Conservation (phyloP, 345 rosid genomes). For the Citrus glauca region DNA sequence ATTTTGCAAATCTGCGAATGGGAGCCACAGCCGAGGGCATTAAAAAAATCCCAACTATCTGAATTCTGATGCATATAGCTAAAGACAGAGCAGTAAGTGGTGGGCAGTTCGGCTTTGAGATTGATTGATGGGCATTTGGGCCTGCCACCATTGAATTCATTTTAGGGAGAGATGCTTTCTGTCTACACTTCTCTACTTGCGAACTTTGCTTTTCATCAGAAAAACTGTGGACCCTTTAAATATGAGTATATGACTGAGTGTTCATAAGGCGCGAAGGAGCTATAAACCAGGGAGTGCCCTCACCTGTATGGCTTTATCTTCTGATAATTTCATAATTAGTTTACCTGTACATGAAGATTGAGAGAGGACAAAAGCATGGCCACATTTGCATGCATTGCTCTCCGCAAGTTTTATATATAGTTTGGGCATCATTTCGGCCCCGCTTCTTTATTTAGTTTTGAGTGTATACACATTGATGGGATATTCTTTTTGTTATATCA, state of each 20-base stretch:
- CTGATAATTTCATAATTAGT: background rate
- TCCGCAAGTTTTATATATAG: constrained; percentile 3
- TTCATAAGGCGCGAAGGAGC: background rate
- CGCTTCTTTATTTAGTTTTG: background rate
- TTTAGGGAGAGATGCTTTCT: constrained; percentile 11
- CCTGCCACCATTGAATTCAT: constrained; percentile 2
- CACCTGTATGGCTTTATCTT: background rate
- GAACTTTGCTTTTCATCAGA: background rate
- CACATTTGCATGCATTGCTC: constrained; percentile 17
- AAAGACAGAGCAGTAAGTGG: constrained; percentile 5
- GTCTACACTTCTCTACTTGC: background rate
- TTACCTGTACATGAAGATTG: background rate
- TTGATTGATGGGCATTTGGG: constrained; percentile 25
- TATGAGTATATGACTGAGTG: background rate
- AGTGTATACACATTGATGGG: background rate
- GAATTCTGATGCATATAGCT: background rate
- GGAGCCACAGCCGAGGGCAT: constrained; percentile 19
- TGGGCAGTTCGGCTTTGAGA: background rate
- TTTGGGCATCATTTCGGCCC: background rate
- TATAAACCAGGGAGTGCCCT: background rate
- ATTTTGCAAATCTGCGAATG: constrained; percentile 8
- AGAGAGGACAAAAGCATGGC: constrained; percentile 11
- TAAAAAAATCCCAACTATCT: background rate
- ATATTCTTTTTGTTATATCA: constrained; percentile 20
- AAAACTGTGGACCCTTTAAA: constrained; percentile 5